Evolutionary conservation across 805 yeast genomes (phyloP), one percentile per base, ranked within the genome.

Genomic region (Wickerhamiella shivajii): DNA sequence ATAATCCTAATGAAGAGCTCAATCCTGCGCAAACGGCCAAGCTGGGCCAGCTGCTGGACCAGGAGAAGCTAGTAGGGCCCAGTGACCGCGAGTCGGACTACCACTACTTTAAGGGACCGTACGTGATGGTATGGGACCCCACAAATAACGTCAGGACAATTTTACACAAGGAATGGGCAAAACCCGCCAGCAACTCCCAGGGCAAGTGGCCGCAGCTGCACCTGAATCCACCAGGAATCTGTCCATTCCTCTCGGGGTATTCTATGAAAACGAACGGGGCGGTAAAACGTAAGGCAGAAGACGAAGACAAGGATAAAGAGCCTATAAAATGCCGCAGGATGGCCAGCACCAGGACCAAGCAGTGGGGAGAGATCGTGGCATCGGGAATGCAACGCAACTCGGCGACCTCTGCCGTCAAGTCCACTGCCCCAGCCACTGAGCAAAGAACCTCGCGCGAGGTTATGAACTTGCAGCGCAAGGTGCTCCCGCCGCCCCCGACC

Each of bases 1-100:
- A 36, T 27, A 20, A 38, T 12, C 39, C 33, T 6, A 18, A 26
- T 15, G 12, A 15, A 5, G 24, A 23, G 24, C 30, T 32, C 9
- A 19, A 28, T n/a, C 15, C 34, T 5, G 37, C 24, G 9, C 43
- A 39, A 10, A 12, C 34, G 3, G 29, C 41, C 13, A 37, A 39
- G 19, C 56, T 76, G 29, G 66, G 76, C 3, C 69, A 75, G 31
- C 61, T 87, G 41, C 64, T 87, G 45, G 73, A 74, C 42, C 84
- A 81, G 49, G 98, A 90, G 50, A 80, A 80, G 47, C 56, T 80
- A 10, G 74, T 71, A 51, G 39, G 40, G 11, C 78, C 93, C 1
- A 68, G 77, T 23, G 96, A 85, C 53, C 69, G 93, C 43, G 63
- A 94, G 37, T 93, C 80, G 45, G 95, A 87, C 51, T 69, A 77